Base-by-base conservation (phyloP, 176 grass and related monocot species). In the Secale cereale region DNA sequence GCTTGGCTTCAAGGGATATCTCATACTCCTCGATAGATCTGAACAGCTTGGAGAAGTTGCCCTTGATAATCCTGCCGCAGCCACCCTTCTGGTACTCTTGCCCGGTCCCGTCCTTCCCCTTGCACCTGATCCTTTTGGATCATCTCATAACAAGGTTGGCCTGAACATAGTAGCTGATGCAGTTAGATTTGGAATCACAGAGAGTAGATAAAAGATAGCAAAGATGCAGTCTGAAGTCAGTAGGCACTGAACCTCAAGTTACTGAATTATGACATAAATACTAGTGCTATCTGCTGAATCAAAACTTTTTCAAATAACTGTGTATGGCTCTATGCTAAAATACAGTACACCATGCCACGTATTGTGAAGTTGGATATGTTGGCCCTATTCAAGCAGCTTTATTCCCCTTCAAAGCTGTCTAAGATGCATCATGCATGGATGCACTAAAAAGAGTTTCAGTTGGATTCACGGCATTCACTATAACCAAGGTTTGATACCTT, bases 81-180 rank as follows among this genome's bases (percentile, higher is more conserved):
- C 93, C 93, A 25, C 91, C 93, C 66, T 94, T 94, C 54, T 99
- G 91, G 81, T 94, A 94, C 31, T 96, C 97, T 67, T 79, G 89
- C 11, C 97, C 91, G 13, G 78, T 57, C 35, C 91, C 59, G 7
- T 94, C 88, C 84, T 96, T 99, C 86, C 89, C 83, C 97, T 94
- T 86, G 90, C 93, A 99, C 13, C 93, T 90, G 10, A 99, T 85
- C 82, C 93, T 95, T 95, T 78, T 99, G 93, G 10, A 98, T 98
- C 70, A 99, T 99, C 84, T 96, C 75, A 99, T 65, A 77, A 99
- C 95, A 39, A 79, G 19, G 97, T 99, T 79, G 91, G 97, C 82
- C 97, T 99, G 74, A 19, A 76, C 13, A 23, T 2, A 76, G 65
- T 29, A 82, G 29, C 41, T 71, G 35, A 78, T 80, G 22, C 28